Evolutionary conservation across 2,329 filamentous ascomycete genomes (phyloP), one percentile per base, ranked within the genome.

Genomic region (Colletotrichum costaricense): DNA sequence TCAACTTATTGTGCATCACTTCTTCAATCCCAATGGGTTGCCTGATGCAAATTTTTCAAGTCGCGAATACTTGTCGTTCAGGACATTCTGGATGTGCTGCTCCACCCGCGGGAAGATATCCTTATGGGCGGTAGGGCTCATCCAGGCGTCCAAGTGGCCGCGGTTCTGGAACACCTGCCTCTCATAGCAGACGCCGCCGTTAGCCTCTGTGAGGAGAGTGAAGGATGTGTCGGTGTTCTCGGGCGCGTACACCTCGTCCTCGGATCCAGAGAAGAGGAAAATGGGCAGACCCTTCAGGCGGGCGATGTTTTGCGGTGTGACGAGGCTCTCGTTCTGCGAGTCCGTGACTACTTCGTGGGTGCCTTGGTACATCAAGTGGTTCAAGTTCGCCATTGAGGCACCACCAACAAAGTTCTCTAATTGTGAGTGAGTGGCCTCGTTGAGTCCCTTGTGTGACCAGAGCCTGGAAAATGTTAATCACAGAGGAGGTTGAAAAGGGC

Each of bases 401-500:
- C 91, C 91, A 75, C 88, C 88, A 69, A 93, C 88, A 80, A 92
- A 90, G 38, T 87, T 85, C 78, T 90, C 86, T 58, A 92, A 87
- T 77, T 91, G 87, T 0, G 86, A 82, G 80, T 93, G 91, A 1
- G 91, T 93, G 3, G 88, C 89, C 80, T 89, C 89, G 80, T 92
- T 93, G 26, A 93, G 86, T 78, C 93, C 92, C 3, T 77, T 79
- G 79, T 93, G 91, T 75, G 87, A 90, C 90, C 90, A 93, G 79
- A 74, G 72, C 11, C 72, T 74, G 19, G 4, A 8, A 2, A n/a
- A 19, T 11, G n/a, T 60, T 26, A 65, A 54, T n/a, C 1, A 22
- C 19, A 16, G 19, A 22, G 1, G 2, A 33, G 11, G 14, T 12
- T 12, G 7, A 12, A 6, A 38, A 4, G 1, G 7, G n/a, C 7